phyloP scores from a whole-genome alignment of 805 yeast species.

The Candida bentonensis region DNA sequence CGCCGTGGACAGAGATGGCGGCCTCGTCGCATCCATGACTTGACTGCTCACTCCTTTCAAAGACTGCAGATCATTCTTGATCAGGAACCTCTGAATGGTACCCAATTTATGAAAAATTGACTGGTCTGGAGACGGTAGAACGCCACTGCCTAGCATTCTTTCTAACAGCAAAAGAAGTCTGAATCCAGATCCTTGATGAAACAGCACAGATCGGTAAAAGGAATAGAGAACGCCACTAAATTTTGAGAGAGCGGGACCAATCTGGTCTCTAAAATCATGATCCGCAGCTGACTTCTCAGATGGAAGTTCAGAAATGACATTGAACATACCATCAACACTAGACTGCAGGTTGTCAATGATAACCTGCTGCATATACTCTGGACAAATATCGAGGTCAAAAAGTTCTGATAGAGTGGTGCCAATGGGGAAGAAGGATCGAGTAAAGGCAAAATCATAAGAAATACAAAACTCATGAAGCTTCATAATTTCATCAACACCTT shows the following conservation, averaged over 20 bases:
- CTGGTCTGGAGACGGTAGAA: slow-evolving; percentile 1
- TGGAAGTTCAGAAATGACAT: slow-evolving; percentile 1
- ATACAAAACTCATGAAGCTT: slow-evolving; percentile 12
- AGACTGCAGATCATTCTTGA: slow-evolving; percentile 15
- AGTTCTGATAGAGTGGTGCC: slow-evolving; percentile 10
- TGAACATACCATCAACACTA: slow-evolving; percentile 4
- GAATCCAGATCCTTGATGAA: slow-evolving; percentile 14
- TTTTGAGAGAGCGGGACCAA: slow-evolving; percentile 5
- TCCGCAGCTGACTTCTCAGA: slow-evolving; percentile 1
- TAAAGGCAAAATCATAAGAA: slow-evolving; percentile 19
- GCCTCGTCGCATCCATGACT: slow-evolving; percentile 11
- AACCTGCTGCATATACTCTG: slow-evolving; percentile 9
- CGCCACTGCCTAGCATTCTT: slow-evolving; percentile 3
- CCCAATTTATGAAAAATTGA: slow-evolving; percentile 13
- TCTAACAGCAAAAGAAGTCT: slow-evolving; percentile 11
- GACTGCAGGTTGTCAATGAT: slow-evolving; percentile 4
- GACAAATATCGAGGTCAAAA: slow-evolving; percentile 13
- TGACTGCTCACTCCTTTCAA: slow-evolving; percentile 5
- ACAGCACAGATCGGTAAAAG: slow-evolving; percentile 12
- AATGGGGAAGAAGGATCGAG: slow-evolving; percentile 12
- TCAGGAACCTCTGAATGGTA: slow-evolving; percentile 14
- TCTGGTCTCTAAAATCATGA: slow-evolving; percentile 4
- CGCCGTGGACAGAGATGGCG: slow-evolving; percentile 6
- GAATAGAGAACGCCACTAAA: slow-evolving; percentile 9
- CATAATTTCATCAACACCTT: slow-evolving; percentile 13